phyloP scores from a whole-genome alignment of 2,329 filamentous ascomycete species.

The Fusarium longipes region DNA sequence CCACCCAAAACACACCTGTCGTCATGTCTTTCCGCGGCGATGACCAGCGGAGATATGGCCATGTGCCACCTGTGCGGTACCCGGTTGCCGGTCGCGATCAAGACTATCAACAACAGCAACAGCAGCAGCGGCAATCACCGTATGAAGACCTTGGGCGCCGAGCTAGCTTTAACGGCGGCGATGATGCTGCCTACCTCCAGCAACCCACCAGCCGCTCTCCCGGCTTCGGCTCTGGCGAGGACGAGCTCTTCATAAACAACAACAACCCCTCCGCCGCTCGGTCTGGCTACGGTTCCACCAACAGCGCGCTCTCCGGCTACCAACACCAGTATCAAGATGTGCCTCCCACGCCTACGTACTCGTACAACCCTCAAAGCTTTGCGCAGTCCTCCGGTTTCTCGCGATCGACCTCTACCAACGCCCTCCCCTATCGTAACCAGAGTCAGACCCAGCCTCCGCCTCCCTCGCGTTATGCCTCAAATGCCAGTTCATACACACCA shows the following conservation, averaged over 20 bases:
- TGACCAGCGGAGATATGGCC: conserved; percentile 72
- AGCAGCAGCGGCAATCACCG: conserved; percentile 49
- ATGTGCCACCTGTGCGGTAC: conserved; percentile 74
- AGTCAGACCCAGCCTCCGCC: conserved; percentile 41
- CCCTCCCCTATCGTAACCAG: conserved; percentile 61
- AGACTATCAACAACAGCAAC: conserved; percentile 52
- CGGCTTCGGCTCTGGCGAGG: conserved; percentile 52
- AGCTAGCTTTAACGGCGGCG: conserved; percentile 80
- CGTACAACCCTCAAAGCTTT: conserved; percentile 80
- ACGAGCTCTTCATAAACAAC: conserved; percentile 74
- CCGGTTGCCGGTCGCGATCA: conserved; percentile 58
- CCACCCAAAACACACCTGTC: conserved; percentile 12
- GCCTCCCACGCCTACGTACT: conserved; percentile 59
- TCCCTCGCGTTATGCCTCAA: conserved; percentile 55
- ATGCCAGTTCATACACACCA: conserved; percentile 60
- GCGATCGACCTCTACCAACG: conserved; percentile 64
- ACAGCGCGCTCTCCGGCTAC: conserved; percentile 62
- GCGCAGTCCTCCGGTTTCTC: conserved; percentile 50
- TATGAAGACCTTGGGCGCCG: conserved; percentile 58
- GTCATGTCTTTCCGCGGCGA: conserved; percentile 73
- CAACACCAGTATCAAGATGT: conserved; percentile 63
- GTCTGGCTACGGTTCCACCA: conserved; percentile 57
- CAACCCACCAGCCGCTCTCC: conserved; percentile 46
- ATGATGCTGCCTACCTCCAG: conserved; percentile 70
- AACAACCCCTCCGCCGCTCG: conserved; percentile 51